These are phyloP conservation scores for Quercus suber DNA, from an alignment of 306 rosid species.

Conservation along the genomic window DNA sequence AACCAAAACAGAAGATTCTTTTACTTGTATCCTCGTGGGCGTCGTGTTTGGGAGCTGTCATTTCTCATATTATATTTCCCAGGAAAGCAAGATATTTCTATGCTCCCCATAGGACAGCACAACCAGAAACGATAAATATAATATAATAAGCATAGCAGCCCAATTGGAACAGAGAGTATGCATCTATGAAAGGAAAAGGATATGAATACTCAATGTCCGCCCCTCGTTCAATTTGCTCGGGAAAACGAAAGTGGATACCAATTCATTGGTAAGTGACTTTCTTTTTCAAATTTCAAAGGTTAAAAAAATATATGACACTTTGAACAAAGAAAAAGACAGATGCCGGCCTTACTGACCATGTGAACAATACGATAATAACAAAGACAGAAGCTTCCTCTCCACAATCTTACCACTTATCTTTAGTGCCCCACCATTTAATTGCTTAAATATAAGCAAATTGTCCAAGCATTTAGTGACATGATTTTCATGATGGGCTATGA, in stretches of 20 bases:
- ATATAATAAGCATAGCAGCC: background rate
- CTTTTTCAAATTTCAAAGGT: background rate
- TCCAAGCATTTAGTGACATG: background rate
- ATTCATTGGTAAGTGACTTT: background rate
- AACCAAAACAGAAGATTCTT: background rate
- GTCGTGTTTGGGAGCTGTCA: background rate
- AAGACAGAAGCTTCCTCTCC: background rate
- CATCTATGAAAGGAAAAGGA: background rate
- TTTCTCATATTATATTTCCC: background rate
- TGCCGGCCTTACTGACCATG: background rate
- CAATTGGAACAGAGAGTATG: background rate
- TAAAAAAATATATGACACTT: too few relatives aligned
- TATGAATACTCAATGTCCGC: background rate
- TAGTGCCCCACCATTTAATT: background rate
- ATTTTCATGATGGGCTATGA: background rate
- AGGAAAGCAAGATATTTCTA: background rate
- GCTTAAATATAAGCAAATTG: background rate
- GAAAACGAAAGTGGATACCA: background rate
- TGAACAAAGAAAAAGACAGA: background rate
- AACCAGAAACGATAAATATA: background rate
- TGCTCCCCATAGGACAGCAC: background rate
- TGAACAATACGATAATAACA: slow-evolving; percentile 4
- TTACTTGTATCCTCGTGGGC: background rate
- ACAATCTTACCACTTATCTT: too few relatives aligned
- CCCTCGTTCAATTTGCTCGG: background rate